Base-by-base conservation (phyloP, 441 rosid species). In the Gossypium schwendimanii region DNA sequence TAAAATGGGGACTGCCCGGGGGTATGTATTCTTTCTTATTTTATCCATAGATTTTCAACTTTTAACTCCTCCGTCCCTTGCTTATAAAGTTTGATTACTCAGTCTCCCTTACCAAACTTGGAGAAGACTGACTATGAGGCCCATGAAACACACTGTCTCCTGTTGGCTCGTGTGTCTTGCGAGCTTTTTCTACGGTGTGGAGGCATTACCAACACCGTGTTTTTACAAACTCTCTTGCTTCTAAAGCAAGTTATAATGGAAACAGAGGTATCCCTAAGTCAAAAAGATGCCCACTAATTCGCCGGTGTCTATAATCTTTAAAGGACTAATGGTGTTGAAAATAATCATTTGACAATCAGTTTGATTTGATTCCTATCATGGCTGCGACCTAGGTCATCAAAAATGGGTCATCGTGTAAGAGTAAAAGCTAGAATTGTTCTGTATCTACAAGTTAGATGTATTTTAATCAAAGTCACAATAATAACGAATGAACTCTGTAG, bases 271-370 rank as follows among this genome's bases (percentile, higher is more conserved):
- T 18, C 39, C 70, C 33, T 15, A 67, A 78, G 81, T 81, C 81
- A 77, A 77, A 62, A 81, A 69, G 81, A 75, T 59, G 76, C 79
- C 31, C 52, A 26, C 78, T 66, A 31, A 58, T 72, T 80, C 60
- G 59, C 64, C 53, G 77, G 73, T 70, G 73, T 47, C 52, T 57
- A 58, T 63, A 45, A 26, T 63, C 65, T 39, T 72, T 75, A 75
- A 45, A 41, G 73, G 31, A 26, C 5, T 26, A 3, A 0, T 3
- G 31, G 64, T 45, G 41, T 75, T 63, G 20, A 55, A 24, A 61
- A 70, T 71, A 66, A 71, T 66, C 64, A 71, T 65, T 65, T 50
- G 63, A 45, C n/a, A 66, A 74, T 71, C 41, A 61, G 45, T 33
- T 59, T 64, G 73, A 74, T 71, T 47, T 69, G 72, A 59, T 74